Conservation (phyloP, 2,329 filamentous ascomycete genomes). For the Thelonectria rubi region DNA sequence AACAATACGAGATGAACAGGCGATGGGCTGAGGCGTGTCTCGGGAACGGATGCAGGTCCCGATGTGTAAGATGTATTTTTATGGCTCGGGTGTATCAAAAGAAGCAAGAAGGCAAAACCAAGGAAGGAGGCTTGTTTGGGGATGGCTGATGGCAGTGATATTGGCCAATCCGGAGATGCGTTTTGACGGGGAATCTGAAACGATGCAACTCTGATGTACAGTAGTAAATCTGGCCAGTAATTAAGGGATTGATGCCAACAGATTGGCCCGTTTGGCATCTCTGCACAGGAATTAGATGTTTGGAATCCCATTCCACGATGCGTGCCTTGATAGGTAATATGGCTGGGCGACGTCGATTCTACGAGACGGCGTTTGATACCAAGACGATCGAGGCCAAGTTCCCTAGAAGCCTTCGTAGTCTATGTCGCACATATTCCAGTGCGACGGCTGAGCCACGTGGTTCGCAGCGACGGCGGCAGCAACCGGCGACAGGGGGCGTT, state of each 20-base stretch:
- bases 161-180: constrained; percentile 23
- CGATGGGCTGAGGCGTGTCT: constrained; percentile 3
- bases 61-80: constrained; percentile 20
- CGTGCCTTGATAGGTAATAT: neutral
- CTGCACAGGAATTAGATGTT: neutral
- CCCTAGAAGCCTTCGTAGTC: neutral
- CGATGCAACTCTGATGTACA: constrained; percentile 30
- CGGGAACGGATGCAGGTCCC: constrained; percentile 4
- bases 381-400: neutral
- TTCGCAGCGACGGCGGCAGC: constrained; percentile 16
- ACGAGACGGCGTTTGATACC: neutral
- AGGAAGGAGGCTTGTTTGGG: constrained; percentile 11
- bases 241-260: neutral
- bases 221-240: neutral
- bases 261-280: neutral
- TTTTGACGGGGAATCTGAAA: constrained; percentile 24
- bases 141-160: constrained; percentile 3
- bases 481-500: constrained; percentile 18
- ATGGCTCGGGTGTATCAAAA: constrained; percentile 23
- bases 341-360: neutral
- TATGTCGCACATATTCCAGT: constrained; percentile 10
- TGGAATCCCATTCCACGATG: neutral
- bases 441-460: constrained; percentile 21
- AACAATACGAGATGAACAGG: neutral
- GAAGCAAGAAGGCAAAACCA: constrained; percentile 3